Base-by-base conservation (phyloP, 2,329 filamentous ascomycete species). In the Xylaria sp. region DNA sequence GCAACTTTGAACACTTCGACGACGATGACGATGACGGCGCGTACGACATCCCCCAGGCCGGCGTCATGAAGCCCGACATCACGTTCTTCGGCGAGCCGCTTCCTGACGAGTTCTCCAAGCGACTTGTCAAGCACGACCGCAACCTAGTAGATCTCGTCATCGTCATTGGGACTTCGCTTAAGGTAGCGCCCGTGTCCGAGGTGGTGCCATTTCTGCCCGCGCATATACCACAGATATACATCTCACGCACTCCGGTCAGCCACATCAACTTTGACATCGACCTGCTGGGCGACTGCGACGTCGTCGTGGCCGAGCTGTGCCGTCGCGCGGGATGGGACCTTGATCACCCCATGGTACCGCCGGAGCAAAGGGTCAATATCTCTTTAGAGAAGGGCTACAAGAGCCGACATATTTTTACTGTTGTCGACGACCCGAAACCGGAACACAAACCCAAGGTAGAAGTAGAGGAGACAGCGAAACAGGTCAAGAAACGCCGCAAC, bases 201-300 rank as follows among this genome's bases (percentile, higher is more conserved):
- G 93, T 99, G 56, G 92, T 94, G 1, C 91, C 92, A 44, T 92
- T 92, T 75, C 80, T 97, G 52, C 93, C 93, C 1, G 83, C 89
- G n/a, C 81, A 92, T 69, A 89, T 97, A 48, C 94, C 94, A 7
- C 94, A 97, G 81, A 92, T 97, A 71, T 97, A 96, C 81, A 93
- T 98, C 75, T 94, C 92, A 20, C 89, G 93, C 74, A 92, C 92
- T 83, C 91, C 94, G 2, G 93, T 97, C 65, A 86, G 86, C 44
- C 95, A 98, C 80, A 92, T 97, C 79, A 94, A 97, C 79, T 98
- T 99, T 76, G 96, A 99, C 80, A 94, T 99, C 74, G 94, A 98
- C 79, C 87, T 99, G 65, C 86, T 98, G n/a, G 96, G 96, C 44
- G 94, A 98, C 79, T 98, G 95, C 81, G 96, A 99, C 78, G 88